Percentiles rank a stretch among this genome's conserved stretches.
Conservation (phyloP, 345 rosid species). For the Rubroshorea leprosula region DNA sequence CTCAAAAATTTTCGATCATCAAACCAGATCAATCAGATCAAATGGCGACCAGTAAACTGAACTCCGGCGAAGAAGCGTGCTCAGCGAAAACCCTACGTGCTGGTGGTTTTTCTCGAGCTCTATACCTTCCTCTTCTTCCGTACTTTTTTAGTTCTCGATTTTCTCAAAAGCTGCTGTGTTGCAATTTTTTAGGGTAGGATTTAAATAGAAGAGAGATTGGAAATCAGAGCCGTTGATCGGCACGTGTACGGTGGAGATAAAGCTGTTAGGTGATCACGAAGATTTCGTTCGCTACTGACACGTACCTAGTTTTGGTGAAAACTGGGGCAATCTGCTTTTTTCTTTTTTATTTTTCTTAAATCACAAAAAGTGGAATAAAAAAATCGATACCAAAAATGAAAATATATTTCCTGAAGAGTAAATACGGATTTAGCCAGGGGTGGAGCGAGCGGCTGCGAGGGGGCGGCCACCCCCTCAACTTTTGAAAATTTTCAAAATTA, state of each 20-base stretch:
- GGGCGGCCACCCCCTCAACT: no score
- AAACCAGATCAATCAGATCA: conserved; percentile 18
- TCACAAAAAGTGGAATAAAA: no score
- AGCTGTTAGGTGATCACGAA: background rate
- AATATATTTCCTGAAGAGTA: no score
- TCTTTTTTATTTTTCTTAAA: no score
- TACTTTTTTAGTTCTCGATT: background rate
- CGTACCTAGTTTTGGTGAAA: background rate
- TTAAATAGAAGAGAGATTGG: background rate
- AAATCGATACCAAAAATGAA: no score
- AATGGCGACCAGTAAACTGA: background rate
- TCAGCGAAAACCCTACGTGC: conserved; percentile 18
- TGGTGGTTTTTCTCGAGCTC: conserved; percentile 2
- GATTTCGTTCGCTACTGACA: conserved; percentile 12
- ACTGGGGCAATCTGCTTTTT: no score
- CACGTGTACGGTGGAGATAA: conserved; percentile 12
- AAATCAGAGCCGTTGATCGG: conserved; percentile 8
- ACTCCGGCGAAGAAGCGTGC: conserved; percentile 10
- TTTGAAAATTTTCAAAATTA: no score
- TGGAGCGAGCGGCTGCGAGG: no score
- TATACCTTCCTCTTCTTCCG: background rate
- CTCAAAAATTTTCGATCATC: conserved; percentile 19
- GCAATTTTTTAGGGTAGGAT: no score
- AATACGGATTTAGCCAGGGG: no score
- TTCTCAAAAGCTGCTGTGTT: background rate